These are phyloP conservation scores for Cyberlindnera mississippiensis DNA, from an alignment of 805 yeast species.

Conservation along the genomic window DNA sequence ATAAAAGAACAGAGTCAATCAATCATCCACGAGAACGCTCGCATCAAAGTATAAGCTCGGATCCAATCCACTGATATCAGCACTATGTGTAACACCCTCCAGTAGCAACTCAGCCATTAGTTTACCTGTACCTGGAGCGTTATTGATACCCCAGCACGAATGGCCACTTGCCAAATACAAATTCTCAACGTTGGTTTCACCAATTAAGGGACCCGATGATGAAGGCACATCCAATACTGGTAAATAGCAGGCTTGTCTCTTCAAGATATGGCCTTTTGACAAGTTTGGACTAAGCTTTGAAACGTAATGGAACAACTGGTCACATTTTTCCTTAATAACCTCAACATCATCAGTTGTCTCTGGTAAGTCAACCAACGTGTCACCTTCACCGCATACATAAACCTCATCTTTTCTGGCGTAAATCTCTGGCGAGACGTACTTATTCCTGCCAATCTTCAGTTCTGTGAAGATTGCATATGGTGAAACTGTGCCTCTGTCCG, in stretches of 20 bases:
- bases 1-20: background rate
- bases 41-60: conserved; percentile 89
- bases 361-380: conserved; percentile 83
- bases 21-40: conserved; percentile 28
- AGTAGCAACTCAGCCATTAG: conserved; percentile 81
- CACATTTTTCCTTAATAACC: conserved; percentile 83
- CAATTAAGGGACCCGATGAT: conserved; percentile 88
- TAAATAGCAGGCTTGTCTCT: conserved; percentile 90
- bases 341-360: conserved; percentile 93
- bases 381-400: conserved; percentile 97
- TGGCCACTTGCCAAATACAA: conserved; percentile 87
- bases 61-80: conserved; percentile 77
- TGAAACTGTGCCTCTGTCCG: conserved; percentile 70
- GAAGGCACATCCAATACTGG: conserved; percentile 94
- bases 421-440: conserved; percentile 86
- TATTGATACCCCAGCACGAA: conserved; percentile 98
- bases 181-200: conserved; percentile 83
- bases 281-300: conserved; percentile 69
- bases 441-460: conserved; percentile 59
- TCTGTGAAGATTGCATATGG: conserved; percentile 96
- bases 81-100: conserved; percentile 76
- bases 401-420: conserved; percentile 95
- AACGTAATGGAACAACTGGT: conserved; percentile 77
- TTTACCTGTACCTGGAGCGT: conserved; percentile 96
- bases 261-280: conserved; percentile 67